Conservation (phyloP, 371 early-diverging fungal genomes). For the Lichtheimia corymbifera region DNA sequence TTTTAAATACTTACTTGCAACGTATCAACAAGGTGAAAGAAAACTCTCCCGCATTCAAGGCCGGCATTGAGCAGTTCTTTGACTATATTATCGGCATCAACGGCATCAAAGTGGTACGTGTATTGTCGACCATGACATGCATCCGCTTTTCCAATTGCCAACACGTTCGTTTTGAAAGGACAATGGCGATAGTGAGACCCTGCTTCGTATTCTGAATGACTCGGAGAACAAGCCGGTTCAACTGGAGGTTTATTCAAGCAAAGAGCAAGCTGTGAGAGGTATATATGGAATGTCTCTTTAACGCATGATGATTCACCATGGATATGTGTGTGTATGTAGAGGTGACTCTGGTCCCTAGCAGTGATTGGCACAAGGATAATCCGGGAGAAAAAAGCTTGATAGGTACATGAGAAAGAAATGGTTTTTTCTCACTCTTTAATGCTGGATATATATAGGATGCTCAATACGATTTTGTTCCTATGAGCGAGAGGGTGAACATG, state of each 20-base stretch:
- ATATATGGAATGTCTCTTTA: not conserved
- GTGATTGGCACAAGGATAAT: conserved; percentile 48
- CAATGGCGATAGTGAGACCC: conserved; percentile 49
- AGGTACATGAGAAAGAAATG: not conserved
- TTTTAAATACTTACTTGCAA: not conserved
- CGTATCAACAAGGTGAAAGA: conserved; percentile 55
- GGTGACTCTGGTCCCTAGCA: conserved; percentile 55
- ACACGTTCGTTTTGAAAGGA: conserved; percentile 19
- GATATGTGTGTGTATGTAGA: conserved; percentile 31
- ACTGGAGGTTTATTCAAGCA: conserved; percentile 70
- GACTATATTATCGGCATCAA: conserved; percentile 75
- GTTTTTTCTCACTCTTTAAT: too few species aligned
- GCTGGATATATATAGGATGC: conserved; percentile 52
- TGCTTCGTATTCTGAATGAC: conserved; percentile 49
- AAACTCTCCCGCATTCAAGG: conserved; percentile 67
- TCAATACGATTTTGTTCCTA: conserved; percentile 76
- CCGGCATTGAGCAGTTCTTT: conserved; percentile 78
- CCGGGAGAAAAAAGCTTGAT: conserved; percentile 43
- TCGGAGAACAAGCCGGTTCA: conserved; percentile 57
- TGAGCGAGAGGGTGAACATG: conserved; percentile 66
- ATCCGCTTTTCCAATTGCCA: not conserved
- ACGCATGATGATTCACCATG: not conserved
- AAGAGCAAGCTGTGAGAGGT: conserved; percentile 67
- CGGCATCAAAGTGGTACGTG: conserved; percentile 53
- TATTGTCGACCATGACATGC: not conserved